phyloP scores from a whole-genome alignment of 1,284 basidiomycete species.

The Leccinum subfulvum region DNA sequence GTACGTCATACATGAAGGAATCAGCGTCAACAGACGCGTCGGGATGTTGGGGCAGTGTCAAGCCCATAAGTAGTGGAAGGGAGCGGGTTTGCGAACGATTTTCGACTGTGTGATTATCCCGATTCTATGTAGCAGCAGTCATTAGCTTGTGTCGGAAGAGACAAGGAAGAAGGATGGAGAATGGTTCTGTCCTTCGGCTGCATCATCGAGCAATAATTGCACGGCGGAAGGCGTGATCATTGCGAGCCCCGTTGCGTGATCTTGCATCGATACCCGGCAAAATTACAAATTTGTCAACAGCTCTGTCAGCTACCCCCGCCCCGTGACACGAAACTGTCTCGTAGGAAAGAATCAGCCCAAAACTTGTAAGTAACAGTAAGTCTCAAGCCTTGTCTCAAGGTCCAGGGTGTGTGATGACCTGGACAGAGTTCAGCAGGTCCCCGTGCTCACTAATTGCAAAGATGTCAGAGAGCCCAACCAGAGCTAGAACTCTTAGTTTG shows the following conservation, averaged over 20 bases:
- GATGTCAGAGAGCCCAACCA: constrained; percentile 5
- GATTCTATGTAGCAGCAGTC: constrained; percentile 10
- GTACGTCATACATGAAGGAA: background rate
- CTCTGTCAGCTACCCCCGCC: background rate
- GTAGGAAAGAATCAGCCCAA: no score
- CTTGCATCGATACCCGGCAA: constrained; percentile 22
- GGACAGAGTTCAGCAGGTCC: background rate
- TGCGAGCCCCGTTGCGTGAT: constrained; percentile 31
- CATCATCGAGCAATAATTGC: constrained; percentile 7
- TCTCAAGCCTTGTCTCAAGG: background rate
- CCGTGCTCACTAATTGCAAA: background rate
- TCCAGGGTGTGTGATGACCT: background rate
- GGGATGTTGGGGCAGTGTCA: constrained; percentile 34
- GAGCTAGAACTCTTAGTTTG: background rate
- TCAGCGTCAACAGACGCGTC: constrained; percentile 14
- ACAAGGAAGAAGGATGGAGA: background rate
- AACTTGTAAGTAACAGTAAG: background rate
- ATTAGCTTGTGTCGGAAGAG: background rate
- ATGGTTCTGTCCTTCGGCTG: background rate
- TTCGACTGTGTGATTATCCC: background rate
- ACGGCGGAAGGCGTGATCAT: constrained; percentile 16
- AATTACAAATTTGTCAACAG: constrained; percentile 13
- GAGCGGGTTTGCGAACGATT: constrained; percentile 8
- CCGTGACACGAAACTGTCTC: background rate
- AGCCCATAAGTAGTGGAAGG: constrained; percentile 26